Evolutionary conservation across 805 yeast species (phyloP), one percentile per base, ranked within the genome.

Genomic region (Hanseniaspora thailandica): DNA sequence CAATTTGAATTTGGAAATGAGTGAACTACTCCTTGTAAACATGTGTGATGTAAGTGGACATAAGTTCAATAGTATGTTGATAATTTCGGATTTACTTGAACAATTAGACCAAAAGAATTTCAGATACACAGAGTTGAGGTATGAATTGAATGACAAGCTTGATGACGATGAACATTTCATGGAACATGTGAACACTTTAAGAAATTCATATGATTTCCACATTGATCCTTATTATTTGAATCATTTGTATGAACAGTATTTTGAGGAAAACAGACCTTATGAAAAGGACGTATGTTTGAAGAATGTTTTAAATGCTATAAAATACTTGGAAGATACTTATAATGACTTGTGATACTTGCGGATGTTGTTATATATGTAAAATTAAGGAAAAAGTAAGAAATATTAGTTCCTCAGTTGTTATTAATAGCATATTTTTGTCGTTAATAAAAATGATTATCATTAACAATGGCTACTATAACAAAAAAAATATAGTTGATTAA

Each of bases 1-100:
- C n/a, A 10, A 13, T 19, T 13, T 41, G 28, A 10, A 23, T 19
- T 7, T 49, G 9, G 46, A 40, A 26, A 28, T 5, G 28, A 34
- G 44, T 10, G 44, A 50, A n/a, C 22, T 50, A 22, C 10, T 50
- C 1, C 8, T 50, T 10, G 45, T 31, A 2, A 50, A 50, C 23
- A 50, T 50, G 54, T 50, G 54, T 28, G 54, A 50, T 35, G 5
- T 50, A 7, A 35, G 25, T 13, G 26, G 36, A 1, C 20, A 19
- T 12, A 25, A 26, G 4, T 19, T 50, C 20, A 43, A 50, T 36
- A 12, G 7, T 4, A 33, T 50, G 3, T 2, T 50, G 35, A 26
- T 35, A 12, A n/a, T 50, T 4, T 50, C 54, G n/a, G 47, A 50
- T 35, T 22, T 50, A 35, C 17, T 43, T 22, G 47, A 34, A 13